Conservation (phyloP, 257 asterid genomes). For the Solanum chmielewskii region DNA sequence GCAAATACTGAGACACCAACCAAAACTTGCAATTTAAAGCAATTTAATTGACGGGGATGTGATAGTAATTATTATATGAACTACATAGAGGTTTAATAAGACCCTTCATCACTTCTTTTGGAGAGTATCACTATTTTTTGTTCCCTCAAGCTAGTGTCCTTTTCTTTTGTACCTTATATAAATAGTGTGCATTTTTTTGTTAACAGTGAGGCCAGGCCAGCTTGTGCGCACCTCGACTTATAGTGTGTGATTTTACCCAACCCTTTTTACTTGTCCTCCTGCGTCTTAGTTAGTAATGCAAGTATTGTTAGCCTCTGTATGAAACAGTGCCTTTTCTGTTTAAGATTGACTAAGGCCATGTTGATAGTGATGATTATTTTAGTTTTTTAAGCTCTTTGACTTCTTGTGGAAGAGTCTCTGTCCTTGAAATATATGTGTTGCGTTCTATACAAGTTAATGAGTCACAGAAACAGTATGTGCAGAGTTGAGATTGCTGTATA, state of each 20-base stretch:
- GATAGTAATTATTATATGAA: neutral
- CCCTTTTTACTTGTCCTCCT: neutral
- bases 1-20: neutral
- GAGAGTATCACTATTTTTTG: neutral
- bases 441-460: neutral
- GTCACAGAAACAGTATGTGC: neutral
- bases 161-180: neutral
- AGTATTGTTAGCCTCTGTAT: neutral
- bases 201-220: neutral
- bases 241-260: neutral
- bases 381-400: neutral
- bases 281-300: neutral
- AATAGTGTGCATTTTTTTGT: neutral
- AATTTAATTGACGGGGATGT: neutral
- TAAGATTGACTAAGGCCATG: neutral
- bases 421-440: neutral
- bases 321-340: neutral
- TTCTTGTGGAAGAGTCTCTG: neutral
- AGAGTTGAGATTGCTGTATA: neutral
- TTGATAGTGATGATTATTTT: neutral
- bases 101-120: neutral
- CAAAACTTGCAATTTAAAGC: neutral
- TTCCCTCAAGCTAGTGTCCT: neutral
- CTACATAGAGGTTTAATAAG: neutral
- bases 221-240: neutral